These are phyloP conservation scores for Candida ascalaphidarum DNA, from an alignment of 805 yeast genomes.

Conservation along the genomic window DNA sequence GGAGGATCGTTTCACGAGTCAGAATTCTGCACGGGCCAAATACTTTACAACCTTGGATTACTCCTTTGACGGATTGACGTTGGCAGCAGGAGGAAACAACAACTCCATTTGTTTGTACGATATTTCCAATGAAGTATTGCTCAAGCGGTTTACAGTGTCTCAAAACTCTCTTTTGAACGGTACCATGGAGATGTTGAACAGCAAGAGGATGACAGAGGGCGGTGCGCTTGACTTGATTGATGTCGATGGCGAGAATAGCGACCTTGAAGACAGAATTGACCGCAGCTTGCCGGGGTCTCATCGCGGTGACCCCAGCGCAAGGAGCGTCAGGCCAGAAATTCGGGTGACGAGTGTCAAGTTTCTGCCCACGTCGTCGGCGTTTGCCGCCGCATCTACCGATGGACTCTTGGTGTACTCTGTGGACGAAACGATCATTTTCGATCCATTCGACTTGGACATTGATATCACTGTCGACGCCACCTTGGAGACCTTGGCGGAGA, in stretches of 20 bases:
- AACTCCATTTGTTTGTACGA: conserved; percentile 90
- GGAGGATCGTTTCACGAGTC: conserved; percentile 74
- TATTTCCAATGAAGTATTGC: conserved; percentile 75
- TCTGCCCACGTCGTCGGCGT: conserved; percentile 84
- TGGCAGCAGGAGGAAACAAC: conserved; percentile 91
- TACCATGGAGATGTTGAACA: conserved; percentile 69
- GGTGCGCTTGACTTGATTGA: conserved; percentile 81
- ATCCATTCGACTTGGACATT: conserved; percentile 90
- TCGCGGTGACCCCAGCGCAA: conserved; percentile 65
- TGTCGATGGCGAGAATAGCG: conserved; percentile 78
- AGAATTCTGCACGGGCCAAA: conserved; percentile 77
- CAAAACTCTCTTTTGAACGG: conserved; percentile 89
- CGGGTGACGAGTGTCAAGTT: conserved; percentile 71
- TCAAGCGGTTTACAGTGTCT: conserved; percentile 77
- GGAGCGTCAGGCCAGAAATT: conserved; percentile 75
- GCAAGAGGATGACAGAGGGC: conserved; percentile 77
- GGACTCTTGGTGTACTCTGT: conserved; percentile 79
- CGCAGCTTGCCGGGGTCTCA: conserved; percentile 77
- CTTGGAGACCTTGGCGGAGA: conserved; percentile 45
- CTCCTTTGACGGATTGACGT: conserved; percentile 80
- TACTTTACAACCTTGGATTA: conserved; percentile 74
- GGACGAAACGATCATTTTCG: conserved; percentile 69
- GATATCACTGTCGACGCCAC: conserved; percentile 85
- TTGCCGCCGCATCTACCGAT: conserved; percentile 94
- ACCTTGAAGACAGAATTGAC: conserved; percentile 75